phyloP scores from a whole-genome alignment of 805 yeast genomes.

The Yarrowia sp. region DNA sequence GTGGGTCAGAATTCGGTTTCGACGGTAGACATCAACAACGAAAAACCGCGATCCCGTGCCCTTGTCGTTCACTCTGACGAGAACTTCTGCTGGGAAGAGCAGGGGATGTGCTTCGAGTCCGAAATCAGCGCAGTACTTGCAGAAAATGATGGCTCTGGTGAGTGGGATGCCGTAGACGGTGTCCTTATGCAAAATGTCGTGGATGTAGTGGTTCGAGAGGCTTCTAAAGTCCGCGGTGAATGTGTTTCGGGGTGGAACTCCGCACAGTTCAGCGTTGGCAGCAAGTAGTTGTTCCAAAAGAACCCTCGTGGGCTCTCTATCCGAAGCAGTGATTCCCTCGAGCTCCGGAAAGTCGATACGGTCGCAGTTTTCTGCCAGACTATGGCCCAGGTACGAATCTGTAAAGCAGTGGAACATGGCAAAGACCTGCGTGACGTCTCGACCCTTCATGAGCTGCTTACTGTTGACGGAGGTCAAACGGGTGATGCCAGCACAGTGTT shows the following conservation, averaged over 20 bases:
- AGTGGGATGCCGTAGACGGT: conserved; percentile 3
- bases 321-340: background rate
- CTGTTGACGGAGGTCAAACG: conserved; percentile 2
- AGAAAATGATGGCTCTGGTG: conserved; percentile 4
- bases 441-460: background rate
- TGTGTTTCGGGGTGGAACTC: conserved; percentile 4
- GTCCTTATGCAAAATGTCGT: background rate
- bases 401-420: conserved; percentile 17
- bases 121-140: background rate
- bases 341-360: background rate
- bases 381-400: background rate
- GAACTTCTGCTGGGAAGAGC: background rate
- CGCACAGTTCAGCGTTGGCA: background rate
- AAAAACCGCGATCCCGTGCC: conserved; percentile 1
- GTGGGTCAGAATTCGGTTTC: conserved; percentile 22
- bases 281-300: background rate
- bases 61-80: conserved; percentile 7
- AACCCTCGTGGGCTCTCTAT: background rate
- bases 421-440: background rate
- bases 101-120: conserved; percentile 13
- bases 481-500: conserved; percentile 20
- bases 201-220: conserved; percentile 8
- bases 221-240: background rate
- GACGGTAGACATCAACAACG: conserved; percentile 5
- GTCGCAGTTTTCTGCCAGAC: conserved; percentile 13